phyloP scores from a whole-genome alignment of 2,329 filamentous ascomycete species.

The Rasamsonia emersonii region DNA sequence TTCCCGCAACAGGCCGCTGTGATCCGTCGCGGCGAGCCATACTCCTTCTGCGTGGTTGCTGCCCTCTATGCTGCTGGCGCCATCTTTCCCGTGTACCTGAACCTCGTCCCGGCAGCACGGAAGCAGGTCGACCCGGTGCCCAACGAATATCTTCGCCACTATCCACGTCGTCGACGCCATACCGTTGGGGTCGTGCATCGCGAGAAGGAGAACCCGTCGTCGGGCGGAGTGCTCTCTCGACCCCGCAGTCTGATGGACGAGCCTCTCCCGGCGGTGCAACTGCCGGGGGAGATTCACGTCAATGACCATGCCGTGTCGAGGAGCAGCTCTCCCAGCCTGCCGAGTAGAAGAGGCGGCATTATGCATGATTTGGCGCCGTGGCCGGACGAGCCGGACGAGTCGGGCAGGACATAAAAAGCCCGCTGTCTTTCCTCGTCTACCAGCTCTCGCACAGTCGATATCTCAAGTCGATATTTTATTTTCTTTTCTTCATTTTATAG shows the following conservation, averaged over 20 bases:
- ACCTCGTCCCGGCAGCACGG: constrained; percentile 38
- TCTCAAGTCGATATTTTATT: no score
- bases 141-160: constrained; percentile 5
- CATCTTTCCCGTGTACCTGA: constrained; percentile 48
- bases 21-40: constrained; percentile 29
- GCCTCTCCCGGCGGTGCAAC: constrained; percentile 2
- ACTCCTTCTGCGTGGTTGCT: constrained; percentile 46
- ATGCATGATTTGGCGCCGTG: constrained; percentile 12
- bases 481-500: no score
- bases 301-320: neutral
- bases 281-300: neutral
- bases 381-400: neutral
- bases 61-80: constrained; percentile 44
- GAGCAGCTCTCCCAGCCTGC: constrained; percentile 14
- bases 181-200: constrained; percentile 2
- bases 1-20: constrained; percentile 45
- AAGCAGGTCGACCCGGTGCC: constrained; percentile 44
- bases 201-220: constrained; percentile 8
- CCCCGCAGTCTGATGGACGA: constrained; percentile 10
- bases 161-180: neutral
- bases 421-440: no score
- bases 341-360: constrained; percentile 19
- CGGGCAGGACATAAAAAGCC: no score
- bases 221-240: constrained; percentile 10
- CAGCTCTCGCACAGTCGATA: no score